Evolutionary conservation across 805 yeast genomes (phyloP), one percentile per base, ranked within the genome.

Genomic region (Kockiozyma suomiensis): DNA sequence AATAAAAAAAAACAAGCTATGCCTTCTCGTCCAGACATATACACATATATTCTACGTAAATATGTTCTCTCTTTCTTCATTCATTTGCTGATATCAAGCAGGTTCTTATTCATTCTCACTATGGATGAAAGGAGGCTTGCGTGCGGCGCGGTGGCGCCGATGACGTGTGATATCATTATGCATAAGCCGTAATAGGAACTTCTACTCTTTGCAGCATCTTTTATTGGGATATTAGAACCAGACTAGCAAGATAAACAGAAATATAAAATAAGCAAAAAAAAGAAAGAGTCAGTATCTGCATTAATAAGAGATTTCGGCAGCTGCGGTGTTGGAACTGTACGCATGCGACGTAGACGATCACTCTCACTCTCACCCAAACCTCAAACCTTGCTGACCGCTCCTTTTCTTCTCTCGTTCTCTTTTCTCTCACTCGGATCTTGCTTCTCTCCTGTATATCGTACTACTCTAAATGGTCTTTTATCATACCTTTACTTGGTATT

Each of bases 401-500:
- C 49, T 25, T 2, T 17, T 8, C 28, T 21, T 17, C 38, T 32
- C 32, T 13, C 17, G n/a, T 40, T 21, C 37, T 32, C 10, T 19
- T 13, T 46, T 25, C 7, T 15, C 50, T n/a, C 4, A 12, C 15
- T 28, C 48, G 19, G 7, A 15, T 25, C 21, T 30, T 23, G 13
- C 33, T 35, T 43, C 4, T 23, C 52, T 49, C n/a, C 33, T 25
- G 15, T 41, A n/a, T 23, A 25, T 7, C 23, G 32, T 25, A n/a
- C n/a, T n/a, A n/a, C 4, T 21, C 32, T 15, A 23, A 23, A 61
- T 61, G 62, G 50, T 40, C 25, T 59, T 50, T 30, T 50, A 50
- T 13, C 52, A 61, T 50, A 59, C 65, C 12, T 61, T 61, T 38
- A 40, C 42, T 43, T 61, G 65, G 65, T 61, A 47, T 19, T 30